Evolutionary conservation across 495 filamentous ascomycete genomes (phyloP), one percentile per base, ranked within the genome.

Genomic region (Lepidopterella palustris): DNA sequence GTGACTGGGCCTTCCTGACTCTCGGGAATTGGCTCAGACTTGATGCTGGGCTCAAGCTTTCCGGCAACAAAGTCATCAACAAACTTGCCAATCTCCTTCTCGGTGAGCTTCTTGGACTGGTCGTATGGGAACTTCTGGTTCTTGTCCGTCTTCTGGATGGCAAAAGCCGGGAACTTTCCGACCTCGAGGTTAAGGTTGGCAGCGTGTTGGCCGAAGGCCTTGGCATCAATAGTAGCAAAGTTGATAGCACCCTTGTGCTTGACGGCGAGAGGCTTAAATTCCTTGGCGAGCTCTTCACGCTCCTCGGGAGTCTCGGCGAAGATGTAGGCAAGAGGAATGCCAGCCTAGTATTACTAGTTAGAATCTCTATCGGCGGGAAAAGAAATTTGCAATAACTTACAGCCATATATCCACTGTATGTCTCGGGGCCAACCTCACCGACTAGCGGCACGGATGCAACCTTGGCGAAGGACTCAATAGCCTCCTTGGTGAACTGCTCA

Each of bases 221-320:
- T 89, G 65, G 93, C 95, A 71, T 99, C 93, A 68, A 99, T 97
- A 65, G 93, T 97, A 60, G 92, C 93, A 73, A 97, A 90, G 85
- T 95, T 97, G 78, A 97, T 82, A 59, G 80, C 82, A 64, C 92
- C 92, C 72, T 87, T 89, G 75, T 85, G 82, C 73, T 85, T 80
- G 72, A 83, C 76, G 52, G 87, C 87, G 66, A 90, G 68, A 61
- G 85, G 75, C 75, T 81, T 87, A 59, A 80, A 68, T 29, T 70
- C 66, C 57, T 85, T 81, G 62, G 88, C 79, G 68, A 96, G 83
- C 66, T 84, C 78, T 70, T 85, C 84, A 61, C 93, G 91, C 77
- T 95, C 90, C 75, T 97, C 93, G 28, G 83, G 70, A 29, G 87
- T 95, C 78, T 96, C 92, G 63, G 92, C 87, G 76, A 99, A 99